A percentile compares a stretch with the other conserved stretches of the same genome.
phyloP scores from a whole-genome alignment of 805 yeast genomes.

The Teunomyces panamensis region DNA sequence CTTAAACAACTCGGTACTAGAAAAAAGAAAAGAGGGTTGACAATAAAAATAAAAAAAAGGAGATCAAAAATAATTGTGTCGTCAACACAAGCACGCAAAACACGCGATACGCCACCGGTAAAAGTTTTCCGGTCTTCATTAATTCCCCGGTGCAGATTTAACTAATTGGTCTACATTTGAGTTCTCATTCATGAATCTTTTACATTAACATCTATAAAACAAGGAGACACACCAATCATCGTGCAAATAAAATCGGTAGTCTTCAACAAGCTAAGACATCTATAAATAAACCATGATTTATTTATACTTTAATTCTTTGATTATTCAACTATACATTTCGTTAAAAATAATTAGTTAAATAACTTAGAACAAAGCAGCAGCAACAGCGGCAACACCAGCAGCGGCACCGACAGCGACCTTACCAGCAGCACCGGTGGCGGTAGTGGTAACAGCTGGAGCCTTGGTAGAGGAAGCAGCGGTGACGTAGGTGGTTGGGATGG shows the following conservation, averaged over 20 bases:
- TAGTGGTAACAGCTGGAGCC: conserved; percentile 26
- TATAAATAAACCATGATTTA: background rate
- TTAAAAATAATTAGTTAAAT: background rate
- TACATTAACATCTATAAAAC: background rate
- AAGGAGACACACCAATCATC: conserved; percentile 1
- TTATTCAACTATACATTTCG: conserved; percentile 1
- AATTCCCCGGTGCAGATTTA: background rate
- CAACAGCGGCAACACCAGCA: conserved; percentile 52
- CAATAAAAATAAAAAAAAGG: no score
- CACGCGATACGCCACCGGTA: no score
- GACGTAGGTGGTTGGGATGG: conserved; percentile 50
- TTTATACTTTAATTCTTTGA: background rate
- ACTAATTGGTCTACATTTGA: background rate
- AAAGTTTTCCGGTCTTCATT: no score
- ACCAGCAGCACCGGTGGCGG: conserved; percentile 35
- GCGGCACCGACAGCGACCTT: conserved; percentile 48
- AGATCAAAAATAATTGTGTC: no score
- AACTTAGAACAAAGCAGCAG: conserved; percentile 46
- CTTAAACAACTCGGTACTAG: no score
- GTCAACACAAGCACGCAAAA: no score
- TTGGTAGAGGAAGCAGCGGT: conserved; percentile 17
- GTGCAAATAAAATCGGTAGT: conserved; percentile 3
- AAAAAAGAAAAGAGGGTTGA: no score
- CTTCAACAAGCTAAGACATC: background rate
- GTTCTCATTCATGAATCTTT: background rate